A percentile compares a stretch with the other conserved stretches of the same genome.
Evolutionary conservation across 441 rosid species (phyloP).

Genomic region (Iberis amara): DNA sequence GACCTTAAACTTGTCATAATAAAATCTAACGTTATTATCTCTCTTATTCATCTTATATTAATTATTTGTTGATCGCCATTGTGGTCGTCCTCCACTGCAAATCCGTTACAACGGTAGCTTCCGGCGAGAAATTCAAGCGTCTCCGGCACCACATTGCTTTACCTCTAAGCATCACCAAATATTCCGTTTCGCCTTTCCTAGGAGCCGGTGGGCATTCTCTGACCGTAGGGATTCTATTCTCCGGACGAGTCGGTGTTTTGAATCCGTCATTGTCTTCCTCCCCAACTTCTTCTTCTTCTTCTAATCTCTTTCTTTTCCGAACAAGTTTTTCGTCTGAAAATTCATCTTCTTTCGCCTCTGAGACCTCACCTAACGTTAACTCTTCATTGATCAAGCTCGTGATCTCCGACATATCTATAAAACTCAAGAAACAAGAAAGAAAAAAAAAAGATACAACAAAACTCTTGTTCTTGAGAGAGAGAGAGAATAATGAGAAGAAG

Average conservation of each 20-base stretch:
- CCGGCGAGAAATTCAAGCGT: slow-evolving; percentile 23
- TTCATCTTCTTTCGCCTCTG: slow-evolving; percentile 9
- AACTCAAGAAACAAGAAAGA: neutral
- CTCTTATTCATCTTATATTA: neutral
- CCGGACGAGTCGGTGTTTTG: slow-evolving; percentile 29
- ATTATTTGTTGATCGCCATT: slow-evolving; percentile 23
- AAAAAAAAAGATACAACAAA: neutral
- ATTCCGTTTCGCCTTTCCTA: neutral
- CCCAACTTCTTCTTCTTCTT: slow-evolving; percentile 1
- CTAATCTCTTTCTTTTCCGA: slow-evolving; percentile 27
- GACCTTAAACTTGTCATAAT: slow-evolving; percentile 19
- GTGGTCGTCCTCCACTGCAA: slow-evolving; percentile 28
- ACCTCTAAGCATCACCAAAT: slow-evolving; percentile 11
- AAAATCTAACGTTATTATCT: slow-evolving; percentile 11
- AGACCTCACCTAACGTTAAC: slow-evolving; percentile 16
- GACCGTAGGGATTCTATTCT: slow-evolving; percentile 28
- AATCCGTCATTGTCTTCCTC: slow-evolving; percentile 25
- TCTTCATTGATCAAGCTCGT: slow-evolving; percentile 7
- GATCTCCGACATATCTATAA: slow-evolving; percentile 17
- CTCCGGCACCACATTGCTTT: slow-evolving; percentile 28
- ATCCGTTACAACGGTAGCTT: slow-evolving; percentile 15
- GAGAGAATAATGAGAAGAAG: neutral
- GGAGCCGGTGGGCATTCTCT: slow-evolving; percentile 33
- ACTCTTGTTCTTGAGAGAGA: slow-evolving; percentile 6
- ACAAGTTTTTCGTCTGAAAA: slow-evolving; percentile 10